These are phyloP conservation scores for Claviceps citrina DNA, from an alignment of 2,329 filamentous ascomycete species.

Conservation along the genomic window DNA sequence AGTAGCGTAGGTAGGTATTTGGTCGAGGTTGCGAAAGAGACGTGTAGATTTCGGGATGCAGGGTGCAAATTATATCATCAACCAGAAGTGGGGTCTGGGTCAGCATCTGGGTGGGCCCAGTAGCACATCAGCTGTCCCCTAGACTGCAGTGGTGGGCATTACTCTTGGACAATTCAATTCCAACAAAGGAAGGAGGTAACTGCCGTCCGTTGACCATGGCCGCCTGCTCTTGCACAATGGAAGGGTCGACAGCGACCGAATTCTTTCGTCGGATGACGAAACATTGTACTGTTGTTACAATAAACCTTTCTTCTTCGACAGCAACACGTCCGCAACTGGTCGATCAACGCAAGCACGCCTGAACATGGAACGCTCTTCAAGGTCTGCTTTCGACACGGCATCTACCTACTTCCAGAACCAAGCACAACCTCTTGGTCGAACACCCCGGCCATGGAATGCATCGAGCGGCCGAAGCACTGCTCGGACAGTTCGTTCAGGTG, in stretches of 20 bases:
- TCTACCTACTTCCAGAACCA: background rate
- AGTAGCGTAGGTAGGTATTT: too few relatives aligned
- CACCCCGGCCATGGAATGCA: background rate
- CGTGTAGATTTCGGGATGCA: slow-evolving; percentile 11
- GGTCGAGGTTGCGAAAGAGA: slow-evolving; percentile 11
- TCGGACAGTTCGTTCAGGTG: slow-evolving; percentile 8
- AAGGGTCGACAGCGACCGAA: too few relatives aligned
- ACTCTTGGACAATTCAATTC: background rate
- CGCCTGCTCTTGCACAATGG: background rate
- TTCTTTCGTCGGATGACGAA: too few relatives aligned
- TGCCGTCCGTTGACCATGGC: background rate
- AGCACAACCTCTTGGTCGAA: background rate
- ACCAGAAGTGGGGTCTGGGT: too few relatives aligned
- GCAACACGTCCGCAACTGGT: too few relatives aligned
- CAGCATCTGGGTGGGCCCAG: background rate
- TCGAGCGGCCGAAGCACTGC: background rate
- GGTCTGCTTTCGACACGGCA: background rate
- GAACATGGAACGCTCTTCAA: background rate
- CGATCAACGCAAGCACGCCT: background rate
- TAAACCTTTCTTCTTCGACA: background rate
- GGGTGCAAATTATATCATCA: slow-evolving; percentile 2
- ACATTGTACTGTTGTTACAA: too few relatives aligned
- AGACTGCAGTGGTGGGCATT: too few relatives aligned
- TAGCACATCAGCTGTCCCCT: too few relatives aligned
- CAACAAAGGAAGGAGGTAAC: background rate